Conservation (phyloP, 176 grass and related monocot species). For the Luzula sylvatica region DNA sequence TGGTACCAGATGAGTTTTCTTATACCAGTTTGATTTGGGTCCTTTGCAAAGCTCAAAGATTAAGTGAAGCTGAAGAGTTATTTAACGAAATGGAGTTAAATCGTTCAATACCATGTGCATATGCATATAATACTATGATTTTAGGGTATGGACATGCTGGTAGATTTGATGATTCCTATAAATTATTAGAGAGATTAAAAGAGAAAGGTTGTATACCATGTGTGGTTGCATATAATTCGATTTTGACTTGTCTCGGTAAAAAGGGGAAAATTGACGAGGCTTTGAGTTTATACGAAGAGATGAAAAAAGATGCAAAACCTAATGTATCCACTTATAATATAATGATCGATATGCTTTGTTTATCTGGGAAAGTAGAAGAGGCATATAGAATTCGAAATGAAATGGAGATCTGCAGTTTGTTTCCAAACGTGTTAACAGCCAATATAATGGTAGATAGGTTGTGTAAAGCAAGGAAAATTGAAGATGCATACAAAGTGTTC, state of each 20-base stretch:
- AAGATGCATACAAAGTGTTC: slow-evolving; percentile 70
- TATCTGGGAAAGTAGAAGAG: slow-evolving; percentile 44
- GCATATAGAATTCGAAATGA: slow-evolving; percentile 58
- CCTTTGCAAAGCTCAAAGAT: slow-evolving; percentile 55
- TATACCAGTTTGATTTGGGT: slow-evolving; percentile 91
- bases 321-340: slow-evolving; percentile 82
- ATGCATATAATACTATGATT: slow-evolving; percentile 79
- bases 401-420: slow-evolving; percentile 67
- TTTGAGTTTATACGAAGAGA: slow-evolving; percentile 48
- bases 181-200: slow-evolving; percentile 57
- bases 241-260: slow-evolving; percentile 77
- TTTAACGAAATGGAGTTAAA: slow-evolving; percentile 59
- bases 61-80: slow-evolving; percentile 62
- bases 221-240: slow-evolving; percentile 84
- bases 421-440: slow-evolving; percentile 69
- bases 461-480: slow-evolving; percentile 66
- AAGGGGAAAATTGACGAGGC: slow-evolving; percentile 60
- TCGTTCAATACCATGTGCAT: slow-evolving; percentile 59
- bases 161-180: slow-evolving; percentile 58
- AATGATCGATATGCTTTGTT: slow-evolving; percentile 77
- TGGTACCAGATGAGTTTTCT: slow-evolving; percentile 69
- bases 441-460: slow-evolving; percentile 98
- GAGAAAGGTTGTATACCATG: slow-evolving; percentile 86
- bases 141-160: slow-evolving; percentile 77
- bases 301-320: slow-evolving; percentile 85